Evolutionary conservation across 2,329 filamentous ascomycete genomes (phyloP).

Genomic region (Ilyonectria destructans): DNA sequence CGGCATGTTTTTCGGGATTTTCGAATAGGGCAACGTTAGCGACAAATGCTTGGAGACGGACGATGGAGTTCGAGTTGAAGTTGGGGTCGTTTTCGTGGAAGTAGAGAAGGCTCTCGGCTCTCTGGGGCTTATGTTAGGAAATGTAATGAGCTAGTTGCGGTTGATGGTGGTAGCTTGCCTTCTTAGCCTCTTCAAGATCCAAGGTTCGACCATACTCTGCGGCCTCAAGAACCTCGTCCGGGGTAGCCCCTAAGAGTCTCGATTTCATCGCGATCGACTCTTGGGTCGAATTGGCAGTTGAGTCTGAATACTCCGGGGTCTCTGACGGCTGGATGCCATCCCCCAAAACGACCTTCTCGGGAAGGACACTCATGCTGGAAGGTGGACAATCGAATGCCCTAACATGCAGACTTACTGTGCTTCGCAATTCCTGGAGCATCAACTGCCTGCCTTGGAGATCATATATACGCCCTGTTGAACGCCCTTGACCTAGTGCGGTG

Average conservation of each 20-base stretch:
- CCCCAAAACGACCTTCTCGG: no score
- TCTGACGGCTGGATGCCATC: no score
- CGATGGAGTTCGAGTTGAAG: conserved; percentile 38
- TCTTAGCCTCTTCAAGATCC: conserved; percentile 28
- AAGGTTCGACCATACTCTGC: conserved; percentile 35
- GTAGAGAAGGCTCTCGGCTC: conserved; percentile 36
- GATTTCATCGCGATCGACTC: conserved; percentile 15
- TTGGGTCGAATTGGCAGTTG: no score
- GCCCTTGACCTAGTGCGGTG: no score
- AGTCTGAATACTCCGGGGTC: no score
- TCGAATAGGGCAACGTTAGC: conserved; percentile 49
- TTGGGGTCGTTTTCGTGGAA: conserved; percentile 45
- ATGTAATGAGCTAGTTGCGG: neutral
- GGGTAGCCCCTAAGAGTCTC: conserved; percentile 29
- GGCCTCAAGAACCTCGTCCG: conserved; percentile 37
- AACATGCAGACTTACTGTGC: no score
- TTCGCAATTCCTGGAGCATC: no score
- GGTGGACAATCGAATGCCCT: no score
- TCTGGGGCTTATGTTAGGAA: conserved; percentile 16
- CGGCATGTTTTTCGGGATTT: conserved; percentile 57
- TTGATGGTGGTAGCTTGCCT: conserved; percentile 9
- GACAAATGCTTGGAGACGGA: conserved; percentile 36
- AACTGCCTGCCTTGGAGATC: no score
- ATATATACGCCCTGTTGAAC: no score
- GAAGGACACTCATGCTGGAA: no score